Conservation (phyloP, 768 basidiomycete genomes). For the Amanita inopinata region DNA sequence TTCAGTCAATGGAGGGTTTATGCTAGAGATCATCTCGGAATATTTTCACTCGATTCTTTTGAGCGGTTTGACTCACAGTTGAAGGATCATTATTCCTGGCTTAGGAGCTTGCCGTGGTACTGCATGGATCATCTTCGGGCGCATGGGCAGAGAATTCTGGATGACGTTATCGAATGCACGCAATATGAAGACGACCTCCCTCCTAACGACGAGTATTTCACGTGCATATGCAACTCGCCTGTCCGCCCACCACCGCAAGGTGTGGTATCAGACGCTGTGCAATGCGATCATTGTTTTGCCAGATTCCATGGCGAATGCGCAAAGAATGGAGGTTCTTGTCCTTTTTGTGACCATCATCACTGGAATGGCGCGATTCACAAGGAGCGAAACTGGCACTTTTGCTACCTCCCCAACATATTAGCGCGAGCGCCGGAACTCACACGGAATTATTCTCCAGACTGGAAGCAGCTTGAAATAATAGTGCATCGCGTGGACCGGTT, state of each 20-base stretch:
- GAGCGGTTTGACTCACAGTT: conserved; percentile 66
- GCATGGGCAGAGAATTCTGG: conserved; percentile 55
- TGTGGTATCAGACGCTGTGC: conserved; percentile 70
- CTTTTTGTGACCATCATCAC: conserved; percentile 86
- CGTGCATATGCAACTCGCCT: conserved; percentile 71
- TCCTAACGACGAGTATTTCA: conserved; percentile 72
- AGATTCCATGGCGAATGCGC: conserved; percentile 82
- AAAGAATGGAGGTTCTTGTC: conserved; percentile 83
- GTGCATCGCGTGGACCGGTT: conserved; percentile 74
- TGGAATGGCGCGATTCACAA: conserved; percentile 84
- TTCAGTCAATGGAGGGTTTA: conserved; percentile 70
- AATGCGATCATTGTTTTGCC: conserved; percentile 84
- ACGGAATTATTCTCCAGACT: conserved; percentile 69
- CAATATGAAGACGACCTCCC: conserved; percentile 72
- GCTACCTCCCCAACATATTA: conserved; percentile 64
- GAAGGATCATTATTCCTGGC: conserved; percentile 57
- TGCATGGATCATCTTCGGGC: conserved; percentile 54
- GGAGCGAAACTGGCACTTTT: conserved; percentile 77
- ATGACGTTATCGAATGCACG: conserved; percentile 70
- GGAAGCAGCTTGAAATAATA: conserved; percentile 71
- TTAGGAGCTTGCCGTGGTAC: conserved; percentile 72
- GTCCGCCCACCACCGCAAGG: conserved; percentile 77
- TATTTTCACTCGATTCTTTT: conserved; percentile 66
- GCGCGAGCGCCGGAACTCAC: conserved; percentile 69
- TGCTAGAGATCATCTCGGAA: conserved; percentile 57